Evolutionary conservation across 2,329 filamentous ascomycete genomes (phyloP).

Genomic region (Talaromyces sp.): DNA sequence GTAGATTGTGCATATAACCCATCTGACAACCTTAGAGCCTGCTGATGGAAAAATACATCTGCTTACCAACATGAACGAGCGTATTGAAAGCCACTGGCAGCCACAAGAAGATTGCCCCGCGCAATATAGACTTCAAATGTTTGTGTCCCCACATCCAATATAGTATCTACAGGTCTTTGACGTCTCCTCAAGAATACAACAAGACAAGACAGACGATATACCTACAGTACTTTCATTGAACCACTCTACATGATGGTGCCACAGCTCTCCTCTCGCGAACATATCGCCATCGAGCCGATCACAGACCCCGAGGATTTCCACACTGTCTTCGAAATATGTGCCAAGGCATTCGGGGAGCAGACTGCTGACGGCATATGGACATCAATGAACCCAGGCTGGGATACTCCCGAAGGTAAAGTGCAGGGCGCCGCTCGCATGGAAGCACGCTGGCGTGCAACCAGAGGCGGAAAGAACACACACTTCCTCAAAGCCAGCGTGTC

Average conservation of each 20-base stretch:
- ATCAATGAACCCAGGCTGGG: slow-evolving; percentile 56
- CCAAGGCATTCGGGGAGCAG: slow-evolving; percentile 51
- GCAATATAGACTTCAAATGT: neutral
- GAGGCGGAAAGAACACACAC: slow-evolving; percentile 51
- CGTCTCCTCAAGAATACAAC: neutral
- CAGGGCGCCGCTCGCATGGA: slow-evolving; percentile 41
- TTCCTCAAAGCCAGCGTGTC: slow-evolving; percentile 56
- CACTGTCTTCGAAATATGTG: neutral
- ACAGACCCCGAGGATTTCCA: neutral
- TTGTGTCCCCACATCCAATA: neutral
- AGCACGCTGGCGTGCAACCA: slow-evolving; percentile 44
- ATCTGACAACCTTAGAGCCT: neutral
- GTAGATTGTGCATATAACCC: neutral
- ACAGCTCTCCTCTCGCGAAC: neutral
- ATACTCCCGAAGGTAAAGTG: slow-evolving; percentile 48
- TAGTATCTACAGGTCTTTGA: neutral
- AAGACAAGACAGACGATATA: neutral
- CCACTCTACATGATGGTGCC: neutral
- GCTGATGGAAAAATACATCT: neutral
- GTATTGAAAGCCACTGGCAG: neutral
- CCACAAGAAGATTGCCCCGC: neutral
- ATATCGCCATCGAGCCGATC: neutral
- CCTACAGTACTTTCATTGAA: neutral
- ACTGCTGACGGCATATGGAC: slow-evolving; percentile 53
- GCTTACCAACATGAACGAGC: neutral